A percentile compares a stretch with the other conserved stretches of the same genome.
phyloP scores from a whole-genome alignment of 78 protist genomes.

The Isochrysis galbana region DNA sequence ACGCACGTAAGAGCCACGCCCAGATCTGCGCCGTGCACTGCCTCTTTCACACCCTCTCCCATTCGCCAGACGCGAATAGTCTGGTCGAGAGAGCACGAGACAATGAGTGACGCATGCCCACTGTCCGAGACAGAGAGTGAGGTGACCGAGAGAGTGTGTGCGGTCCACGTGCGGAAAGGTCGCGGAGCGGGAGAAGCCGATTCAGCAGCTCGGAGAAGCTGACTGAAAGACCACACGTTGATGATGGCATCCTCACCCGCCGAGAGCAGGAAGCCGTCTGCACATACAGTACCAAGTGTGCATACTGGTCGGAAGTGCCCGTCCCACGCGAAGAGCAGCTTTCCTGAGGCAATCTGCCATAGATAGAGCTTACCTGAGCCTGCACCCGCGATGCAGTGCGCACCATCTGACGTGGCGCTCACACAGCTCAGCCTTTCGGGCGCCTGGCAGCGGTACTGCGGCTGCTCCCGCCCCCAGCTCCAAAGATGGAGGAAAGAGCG shows the following conservation, averaged over 20 bases:
- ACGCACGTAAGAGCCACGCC: not conserved
- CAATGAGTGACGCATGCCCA: not conserved
- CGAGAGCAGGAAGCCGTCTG: not conserved
- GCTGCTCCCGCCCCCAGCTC: not conserved
- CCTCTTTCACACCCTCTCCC: not conserved
- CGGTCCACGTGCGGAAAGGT: not conserved
- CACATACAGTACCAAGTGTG: not conserved
- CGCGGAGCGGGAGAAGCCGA: too few relatives aligned
- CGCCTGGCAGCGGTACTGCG: constrained; percentile 19
- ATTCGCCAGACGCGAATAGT: not conserved
- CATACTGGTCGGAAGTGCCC: not conserved
- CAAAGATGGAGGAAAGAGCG: not conserved
- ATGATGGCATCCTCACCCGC: not conserved
- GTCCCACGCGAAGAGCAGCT: not conserved
- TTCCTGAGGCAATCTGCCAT: not conserved
- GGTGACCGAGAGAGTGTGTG: not conserved
- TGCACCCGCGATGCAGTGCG: not conserved
- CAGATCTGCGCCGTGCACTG: not conserved
- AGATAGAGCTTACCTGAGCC: not conserved
- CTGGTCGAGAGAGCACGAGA: not conserved
- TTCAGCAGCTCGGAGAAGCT: not conserved
- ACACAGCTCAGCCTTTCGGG: not conserved
- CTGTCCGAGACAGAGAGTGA: not conserved
- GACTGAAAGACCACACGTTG: not conserved
- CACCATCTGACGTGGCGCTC: not conserved